These are phyloP conservation scores for Nakaseomyces bracarensis DNA, from an alignment of 1,139 yeast species.

Conservation along the genomic window DNA sequence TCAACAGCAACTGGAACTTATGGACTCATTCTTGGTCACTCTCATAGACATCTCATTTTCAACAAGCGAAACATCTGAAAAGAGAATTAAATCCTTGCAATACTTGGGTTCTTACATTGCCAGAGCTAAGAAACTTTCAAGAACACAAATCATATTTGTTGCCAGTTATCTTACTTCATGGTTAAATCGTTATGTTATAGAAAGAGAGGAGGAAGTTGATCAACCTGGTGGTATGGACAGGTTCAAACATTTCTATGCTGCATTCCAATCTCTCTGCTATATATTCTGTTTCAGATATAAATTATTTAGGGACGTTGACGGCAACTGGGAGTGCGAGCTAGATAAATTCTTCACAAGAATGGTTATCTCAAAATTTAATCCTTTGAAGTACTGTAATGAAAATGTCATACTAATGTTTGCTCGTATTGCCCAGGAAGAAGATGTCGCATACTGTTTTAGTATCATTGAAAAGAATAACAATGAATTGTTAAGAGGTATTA, in stretches of 20 bases:
- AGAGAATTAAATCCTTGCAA: constrained; percentile 81
- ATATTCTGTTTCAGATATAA: constrained; percentile 84
- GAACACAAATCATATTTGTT: constrained; percentile 67
- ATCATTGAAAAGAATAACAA: constrained; percentile 82
- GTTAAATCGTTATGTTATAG: constrained; percentile 71
- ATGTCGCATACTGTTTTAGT: constrained; percentile 87
- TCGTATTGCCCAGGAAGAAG: constrained; percentile 79
- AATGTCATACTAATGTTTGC: constrained; percentile 94
- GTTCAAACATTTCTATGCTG: constrained; percentile 83
- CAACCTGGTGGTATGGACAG: constrained; percentile 68
- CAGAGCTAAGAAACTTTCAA: constrained; percentile 66
- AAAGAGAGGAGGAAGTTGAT: constrained; percentile 73
- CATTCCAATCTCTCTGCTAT: constrained; percentile 83
- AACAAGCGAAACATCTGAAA: constrained; percentile 58
- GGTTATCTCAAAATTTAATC: constrained; percentile 83
- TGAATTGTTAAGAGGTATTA: constrained; percentile 36
- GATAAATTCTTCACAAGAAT: constrained; percentile 84
- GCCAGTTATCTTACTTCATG: constrained; percentile 73
- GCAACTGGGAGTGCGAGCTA: constrained; percentile 69
- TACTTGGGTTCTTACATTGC: constrained; percentile 88
- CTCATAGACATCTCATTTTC: constrained; percentile 76
- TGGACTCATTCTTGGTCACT: constrained; percentile 77
- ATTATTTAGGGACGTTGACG: constrained; percentile 40
- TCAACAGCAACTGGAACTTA: constrained; percentile 71
- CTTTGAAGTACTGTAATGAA: constrained; percentile 86